Evolutionary conservation across 2,329 filamentous ascomycete species (phyloP), one percentile per base, ranked within the genome.

Genomic region (Microascus cirrosus): DNA sequence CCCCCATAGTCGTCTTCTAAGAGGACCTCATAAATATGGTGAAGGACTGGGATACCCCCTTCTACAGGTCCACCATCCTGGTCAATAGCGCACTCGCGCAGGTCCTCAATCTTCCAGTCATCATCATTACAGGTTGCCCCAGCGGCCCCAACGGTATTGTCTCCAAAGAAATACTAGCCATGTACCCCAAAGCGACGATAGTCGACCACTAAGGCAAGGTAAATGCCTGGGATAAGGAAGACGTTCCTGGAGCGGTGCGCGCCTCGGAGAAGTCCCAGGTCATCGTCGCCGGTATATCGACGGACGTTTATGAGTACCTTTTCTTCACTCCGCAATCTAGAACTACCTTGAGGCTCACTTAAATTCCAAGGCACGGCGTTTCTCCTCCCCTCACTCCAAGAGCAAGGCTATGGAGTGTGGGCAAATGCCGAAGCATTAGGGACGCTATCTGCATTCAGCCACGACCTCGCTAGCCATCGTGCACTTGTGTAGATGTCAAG

Each of bases 181-280:
- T 85, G 80, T 84, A 88, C 66, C 87, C 87, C 28, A 71, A 81
- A 53, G 81, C 84, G 0, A 81, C 87, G 0, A 72, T 89, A 12
- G 80, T 91, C 65, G 75, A 78, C 63, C 82, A 87, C 39, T 77
- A 85, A 60, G 87, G 87, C 45, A 84, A 91, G 66, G 86, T 91
- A 65, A 81, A 90, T 66, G 87, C 87, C 2, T 90, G 86, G 87
- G 88, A 91, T 66, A 90, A 89, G 63, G 63, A 77, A 2, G 80
- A 87, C 0, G 90, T 91, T 73, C 78, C 79, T 39, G 74, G 74
- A 1, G 86, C 87, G 1, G 77, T 91, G 60, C 71, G 77, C 61
- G 85, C 84, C 1, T 80, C 85, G 3, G 80, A 80, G 59, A 84
- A 83, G 68, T 83, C 77, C 34, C 88, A 91, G 68, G 74, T 91